Percentiles rank a stretch among this genome's conserved stretches.
Conservation (phyloP, 257 asterid species). For the Orobanche coerulescens region DNA sequence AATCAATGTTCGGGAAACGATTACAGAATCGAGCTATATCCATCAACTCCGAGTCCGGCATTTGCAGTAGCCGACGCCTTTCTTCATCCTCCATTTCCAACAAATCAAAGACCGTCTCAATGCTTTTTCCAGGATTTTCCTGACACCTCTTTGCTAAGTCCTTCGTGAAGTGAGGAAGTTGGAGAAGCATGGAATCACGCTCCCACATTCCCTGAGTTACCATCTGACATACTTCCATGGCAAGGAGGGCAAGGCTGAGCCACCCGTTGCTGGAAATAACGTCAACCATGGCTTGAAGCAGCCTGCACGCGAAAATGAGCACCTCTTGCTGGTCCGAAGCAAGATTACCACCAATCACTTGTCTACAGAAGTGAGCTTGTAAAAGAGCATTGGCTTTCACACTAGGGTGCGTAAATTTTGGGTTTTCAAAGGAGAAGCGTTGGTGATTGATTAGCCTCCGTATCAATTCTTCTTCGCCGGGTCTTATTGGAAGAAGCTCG, state of each 20-base stretch:
- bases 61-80: constrained; percentile 49
- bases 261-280: constrained; percentile 62
- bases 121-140: constrained; percentile 36
- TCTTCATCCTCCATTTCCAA: constrained; percentile 58
- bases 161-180: constrained; percentile 53
- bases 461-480: constrained; percentile 53
- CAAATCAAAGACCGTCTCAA: constrained; percentile 45
- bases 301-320: constrained; percentile 41
- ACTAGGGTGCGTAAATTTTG: constrained; percentile 38
- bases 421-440: constrained; percentile 52
- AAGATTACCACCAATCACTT: constrained; percentile 42
- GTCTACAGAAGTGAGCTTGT: constrained; percentile 56
- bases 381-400: constrained; percentile 51
- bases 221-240: constrained; percentile 62
- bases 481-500: constrained; percentile 47
- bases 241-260: constrained; percentile 50
- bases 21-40: constrained; percentile 53
- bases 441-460: constrained; percentile 42
- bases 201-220: constrained; percentile 64
- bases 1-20: constrained; percentile 50
- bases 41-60: constrained; percentile 43
- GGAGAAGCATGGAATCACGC: constrained; percentile 58
- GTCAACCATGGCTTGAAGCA: constrained; percentile 60
- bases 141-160: constrained; percentile 46
- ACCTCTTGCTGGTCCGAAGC: constrained; percentile 53